Base-by-base conservation (phyloP, 2,329 filamentous ascomycete genomes). In the Neofusicoccum laricinum region DNA sequence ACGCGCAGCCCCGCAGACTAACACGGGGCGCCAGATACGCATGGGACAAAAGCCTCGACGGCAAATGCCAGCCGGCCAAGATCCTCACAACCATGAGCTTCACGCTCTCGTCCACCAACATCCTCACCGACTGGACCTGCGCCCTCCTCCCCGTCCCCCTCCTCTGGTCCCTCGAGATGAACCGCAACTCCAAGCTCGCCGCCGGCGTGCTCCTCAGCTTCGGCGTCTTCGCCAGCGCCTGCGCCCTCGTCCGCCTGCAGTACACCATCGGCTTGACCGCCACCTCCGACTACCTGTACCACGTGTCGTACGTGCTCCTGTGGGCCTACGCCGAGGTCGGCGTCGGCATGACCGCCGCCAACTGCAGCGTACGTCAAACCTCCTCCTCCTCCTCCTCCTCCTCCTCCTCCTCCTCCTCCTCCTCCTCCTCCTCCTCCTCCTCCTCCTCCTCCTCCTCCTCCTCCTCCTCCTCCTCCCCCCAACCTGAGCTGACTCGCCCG, bases 251-350 rank as follows among this genome's bases (percentile, higher is more conserved):
- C 50, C 67, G 72, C 38, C 64, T 76, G 10, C 72, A 73, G 4
- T 77, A 76, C 63, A 76, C 72, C n/a, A 69, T 74, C 46, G 71
- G 70, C 36, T 67, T 76, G 5, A 75, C 71, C 61, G 73, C 69
- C 64, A 63, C 66, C 5, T 50, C 69, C n/a, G 73, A 77, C 63
- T 76, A 71, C 61, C 67, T 76, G 12, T 71, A 65, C 67, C 68
- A 64, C 21, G 68, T 76, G 30, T 73, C 70, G 4, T 68, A 75
- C 48, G 68, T 77, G 32, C 67, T 76, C 36, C 72, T 76, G 40
- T 77, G 73, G 74, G 73, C 73, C 2, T 76, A 73, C 53, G 73
- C 74, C 7, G 75, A 76, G 38, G 72, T 71, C 6, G 73, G 71
- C 3, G 71, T 75, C 5, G 74, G 74, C 10, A 71, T 77, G 66